Evolutionary conservation across 2,329 filamentous ascomycete species (phyloP).

Genomic region (Stemphylium beticola): DNA sequence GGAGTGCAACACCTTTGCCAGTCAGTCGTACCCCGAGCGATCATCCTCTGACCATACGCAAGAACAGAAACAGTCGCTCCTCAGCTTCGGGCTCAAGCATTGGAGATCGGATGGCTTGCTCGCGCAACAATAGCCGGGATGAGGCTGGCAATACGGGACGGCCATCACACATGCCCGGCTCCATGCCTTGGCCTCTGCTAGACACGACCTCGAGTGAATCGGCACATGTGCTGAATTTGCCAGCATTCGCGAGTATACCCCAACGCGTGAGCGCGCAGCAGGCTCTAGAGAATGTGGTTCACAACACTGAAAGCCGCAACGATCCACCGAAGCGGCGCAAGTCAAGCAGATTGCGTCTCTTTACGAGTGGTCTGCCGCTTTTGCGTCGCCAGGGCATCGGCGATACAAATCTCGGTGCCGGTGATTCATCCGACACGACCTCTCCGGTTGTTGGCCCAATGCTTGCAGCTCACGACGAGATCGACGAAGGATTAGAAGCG

Average conservation of each 20-base stretch:
- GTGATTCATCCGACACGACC: conserved; percentile 4
- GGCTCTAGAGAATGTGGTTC: conserved; percentile 11
- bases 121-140: conserved; percentile 22
- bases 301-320: neutral
- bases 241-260: neutral
- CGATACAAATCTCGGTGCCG: conserved; percentile 16
- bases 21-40: conserved; percentile 38
- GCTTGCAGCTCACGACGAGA: conserved; percentile 2
- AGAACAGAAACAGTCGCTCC: conserved; percentile 40
- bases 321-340: conserved; percentile 20
- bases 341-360: conserved; percentile 24
- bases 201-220: conserved; percentile 9
- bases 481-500: neutral
- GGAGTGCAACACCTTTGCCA: conserved; percentile 35
- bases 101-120: conserved; percentile 18
- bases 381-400: conserved; percentile 28
- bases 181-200: conserved; percentile 20
- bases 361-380: conserved; percentile 27
- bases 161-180: neutral
- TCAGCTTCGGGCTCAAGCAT: conserved; percentile 36
- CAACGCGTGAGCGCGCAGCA: conserved; percentile 17
- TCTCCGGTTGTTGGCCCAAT: neutral
- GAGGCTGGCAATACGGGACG: conserved; percentile 10
- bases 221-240: neutral
- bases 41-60: conserved; percentile 42